These are phyloP conservation scores for Artomyces pyxidatus DNA, from an alignment of 768 basidiomycete species.

Conservation along the genomic window DNA sequence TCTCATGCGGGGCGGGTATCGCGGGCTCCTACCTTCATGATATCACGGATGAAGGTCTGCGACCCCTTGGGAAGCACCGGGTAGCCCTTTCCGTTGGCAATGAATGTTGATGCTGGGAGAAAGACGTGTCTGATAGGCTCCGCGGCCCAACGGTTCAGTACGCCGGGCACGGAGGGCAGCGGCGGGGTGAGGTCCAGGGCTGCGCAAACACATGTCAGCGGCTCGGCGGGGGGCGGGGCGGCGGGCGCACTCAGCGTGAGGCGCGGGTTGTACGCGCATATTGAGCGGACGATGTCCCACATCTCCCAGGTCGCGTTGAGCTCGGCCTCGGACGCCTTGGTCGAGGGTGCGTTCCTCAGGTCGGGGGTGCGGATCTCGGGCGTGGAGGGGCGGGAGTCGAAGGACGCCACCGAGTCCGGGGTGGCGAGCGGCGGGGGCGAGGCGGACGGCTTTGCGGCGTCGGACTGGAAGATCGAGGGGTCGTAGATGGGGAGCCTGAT, in stretches of 20 bases:
- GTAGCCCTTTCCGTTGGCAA: constrained; percentile 93
- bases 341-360: constrained; percentile 17
- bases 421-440: constrained; percentile 8
- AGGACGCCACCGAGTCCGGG: constrained; percentile 9
- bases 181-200: constrained; percentile 90
- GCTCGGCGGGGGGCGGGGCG: constrained; percentile 2
- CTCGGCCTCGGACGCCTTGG: constrained; percentile 42
- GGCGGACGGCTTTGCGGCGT: constrained; percentile 19
- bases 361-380: constrained; percentile 20
- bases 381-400: constrained; percentile 15
- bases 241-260: constrained; percentile 56
- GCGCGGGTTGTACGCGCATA: constrained; percentile 78
- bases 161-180: constrained; percentile 67
- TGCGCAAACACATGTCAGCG: constrained; percentile 29
- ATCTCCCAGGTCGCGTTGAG: constrained; percentile 90
- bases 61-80: constrained; percentile 93
- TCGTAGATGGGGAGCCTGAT: constrained; percentile 80
- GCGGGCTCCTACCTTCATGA: constrained; percentile 62
- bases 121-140: constrained; percentile 89
- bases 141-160: constrained; percentile 83
- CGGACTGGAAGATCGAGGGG: constrained; percentile 48
- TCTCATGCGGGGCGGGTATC: not conserved
- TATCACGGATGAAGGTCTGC: constrained; percentile 83
- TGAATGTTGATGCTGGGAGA: constrained; percentile 85
- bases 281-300: constrained; percentile 91